Percentiles rank a stretch among this genome's conserved stretches.
phyloP scores from a whole-genome alignment of 306 rosid genomes.

The Pterocarpus macrocarpus region DNA sequence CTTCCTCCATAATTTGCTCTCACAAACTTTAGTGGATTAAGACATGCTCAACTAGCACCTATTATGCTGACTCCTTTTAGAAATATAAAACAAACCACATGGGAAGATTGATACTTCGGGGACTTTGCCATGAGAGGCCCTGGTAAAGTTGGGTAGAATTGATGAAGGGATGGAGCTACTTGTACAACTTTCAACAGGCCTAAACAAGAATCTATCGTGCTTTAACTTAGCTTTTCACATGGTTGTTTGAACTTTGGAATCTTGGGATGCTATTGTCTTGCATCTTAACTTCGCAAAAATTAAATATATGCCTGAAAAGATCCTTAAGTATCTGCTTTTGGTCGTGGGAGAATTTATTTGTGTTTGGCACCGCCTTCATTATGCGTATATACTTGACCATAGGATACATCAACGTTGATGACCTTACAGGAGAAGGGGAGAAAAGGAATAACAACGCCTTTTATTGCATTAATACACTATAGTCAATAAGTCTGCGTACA shows the following conservation, averaged over 20 bases:
- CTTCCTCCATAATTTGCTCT: conserved; percentile 56
- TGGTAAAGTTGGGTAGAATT: conserved; percentile 44
- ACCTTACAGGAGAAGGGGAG: too few relatives aligned
- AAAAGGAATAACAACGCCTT: background rate
- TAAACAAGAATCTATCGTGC: conserved; percentile 46
- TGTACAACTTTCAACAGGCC: conserved; percentile 34
- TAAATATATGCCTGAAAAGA: conserved; percentile 28
- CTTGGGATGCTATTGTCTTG: conserved; percentile 44
- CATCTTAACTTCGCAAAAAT: conserved; percentile 46
- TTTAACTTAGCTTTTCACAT: conserved; percentile 51
- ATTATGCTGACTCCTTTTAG: conserved; percentile 40
- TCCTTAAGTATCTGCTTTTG: conserved; percentile 39
- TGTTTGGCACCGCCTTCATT: conserved; percentile 23
- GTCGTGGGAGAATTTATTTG: conserved; percentile 36
- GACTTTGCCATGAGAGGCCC: conserved; percentile 32
- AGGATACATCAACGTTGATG: background rate
- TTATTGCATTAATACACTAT: background rate
- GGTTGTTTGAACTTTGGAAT: conserved; percentile 48
- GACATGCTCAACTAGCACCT: conserved; percentile 37
- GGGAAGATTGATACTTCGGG: conserved; percentile 40
- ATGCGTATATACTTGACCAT: background rate
- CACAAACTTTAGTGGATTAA: conserved; percentile 46
- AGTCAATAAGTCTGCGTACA: background rate
- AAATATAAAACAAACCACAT: conserved; percentile 53
- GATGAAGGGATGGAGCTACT: conserved; percentile 38